Evolutionary conservation across 2,329 filamentous ascomycete species (phyloP).

Genomic region (Phialemonium atrogriseum): DNA sequence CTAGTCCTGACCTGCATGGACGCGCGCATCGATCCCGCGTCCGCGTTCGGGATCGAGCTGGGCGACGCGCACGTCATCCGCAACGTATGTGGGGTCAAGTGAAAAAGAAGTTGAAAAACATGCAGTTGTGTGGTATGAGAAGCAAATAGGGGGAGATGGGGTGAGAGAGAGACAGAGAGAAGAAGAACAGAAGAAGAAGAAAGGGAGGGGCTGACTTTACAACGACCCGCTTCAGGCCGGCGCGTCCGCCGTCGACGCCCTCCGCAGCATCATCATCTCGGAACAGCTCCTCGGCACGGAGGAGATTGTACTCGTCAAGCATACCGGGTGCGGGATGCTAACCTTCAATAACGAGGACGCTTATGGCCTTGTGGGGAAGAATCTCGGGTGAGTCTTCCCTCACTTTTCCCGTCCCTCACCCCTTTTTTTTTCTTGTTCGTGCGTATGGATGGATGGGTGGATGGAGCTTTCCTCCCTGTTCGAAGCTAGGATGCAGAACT

Average conservation of each 20-base stretch:
- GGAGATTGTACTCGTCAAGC: conserved; percentile 68
- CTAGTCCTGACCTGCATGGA: conserved; percentile 76
- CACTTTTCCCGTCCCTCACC: not conserved
- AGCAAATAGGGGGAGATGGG: no score
- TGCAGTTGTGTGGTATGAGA: no score
- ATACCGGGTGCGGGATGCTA: conserved; percentile 70
- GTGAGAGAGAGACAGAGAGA: no score
- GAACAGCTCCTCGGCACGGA: conserved; percentile 70
- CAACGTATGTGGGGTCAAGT: conserved; percentile 35
- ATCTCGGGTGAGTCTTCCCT: conserved; percentile 33
- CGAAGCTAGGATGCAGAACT: no score
- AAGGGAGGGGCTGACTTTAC: no score
- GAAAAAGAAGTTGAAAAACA: not conserved
- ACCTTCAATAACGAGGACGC: conserved; percentile 56
- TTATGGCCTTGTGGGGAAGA: conserved; percentile 46
- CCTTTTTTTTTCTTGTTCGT: not conserved
- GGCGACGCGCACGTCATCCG: conserved; percentile 75
- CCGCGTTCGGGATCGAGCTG: conserved; percentile 60
- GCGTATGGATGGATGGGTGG: no score
- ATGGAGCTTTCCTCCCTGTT: no score
- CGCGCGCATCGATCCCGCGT: conserved; percentile 59
- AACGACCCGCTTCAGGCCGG: no score
- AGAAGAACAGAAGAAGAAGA: no score
- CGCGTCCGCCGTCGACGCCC: conserved; percentile 56
- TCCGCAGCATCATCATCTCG: conserved; percentile 70